Conservation (phyloP, 2,329 filamentous ascomycete species). For the Aplosporella prunicola region DNA sequence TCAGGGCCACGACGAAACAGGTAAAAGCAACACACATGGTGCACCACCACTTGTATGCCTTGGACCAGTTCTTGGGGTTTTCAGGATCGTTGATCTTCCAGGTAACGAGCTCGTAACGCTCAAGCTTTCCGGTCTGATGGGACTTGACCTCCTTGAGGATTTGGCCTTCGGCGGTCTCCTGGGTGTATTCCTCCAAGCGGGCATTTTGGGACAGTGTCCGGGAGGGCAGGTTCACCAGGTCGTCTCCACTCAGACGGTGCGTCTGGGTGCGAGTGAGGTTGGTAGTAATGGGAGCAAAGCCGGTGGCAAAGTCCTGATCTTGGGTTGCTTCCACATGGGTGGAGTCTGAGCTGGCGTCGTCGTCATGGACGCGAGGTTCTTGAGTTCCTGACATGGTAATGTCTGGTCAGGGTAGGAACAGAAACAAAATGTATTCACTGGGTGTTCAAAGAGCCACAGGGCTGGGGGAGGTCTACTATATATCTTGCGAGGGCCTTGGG, state of each 20-base stretch:
- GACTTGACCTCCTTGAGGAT: conserved; percentile 49
- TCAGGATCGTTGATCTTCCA: conserved; percentile 63
- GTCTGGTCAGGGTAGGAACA: too few relatives aligned
- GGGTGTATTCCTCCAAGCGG: conserved; percentile 53
- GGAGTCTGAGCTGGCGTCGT: conserved; percentile 6
- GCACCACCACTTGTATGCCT: conserved; percentile 63
- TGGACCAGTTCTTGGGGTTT: conserved; percentile 81
- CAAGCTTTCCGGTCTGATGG: conserved; percentile 42
- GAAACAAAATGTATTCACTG: too few relatives aligned
- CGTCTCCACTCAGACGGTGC: conserved; percentile 20
- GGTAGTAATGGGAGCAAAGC: conserved; percentile 7
- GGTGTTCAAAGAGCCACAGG: too few relatives aligned
- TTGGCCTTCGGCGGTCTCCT: conserved; percentile 52
- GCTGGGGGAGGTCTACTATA: conserved; percentile 4
- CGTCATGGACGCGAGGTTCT: not conserved
- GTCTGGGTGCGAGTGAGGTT: not conserved
- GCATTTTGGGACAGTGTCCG: conserved; percentile 51
- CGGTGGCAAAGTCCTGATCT: conserved; percentile 5
- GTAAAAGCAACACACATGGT: conserved; percentile 70
- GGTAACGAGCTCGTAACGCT: conserved; percentile 53
- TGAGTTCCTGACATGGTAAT: conserved; percentile 7
- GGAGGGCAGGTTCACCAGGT: conserved; percentile 52
- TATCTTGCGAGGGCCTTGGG: not conserved
- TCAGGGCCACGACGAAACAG: conserved; percentile 39
- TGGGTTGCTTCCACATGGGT: conserved; percentile 1